These are phyloP conservation scores for Chytridium lagenaria DNA, from an alignment of 371 early-diverging fungal species.

Conservation along the genomic window DNA sequence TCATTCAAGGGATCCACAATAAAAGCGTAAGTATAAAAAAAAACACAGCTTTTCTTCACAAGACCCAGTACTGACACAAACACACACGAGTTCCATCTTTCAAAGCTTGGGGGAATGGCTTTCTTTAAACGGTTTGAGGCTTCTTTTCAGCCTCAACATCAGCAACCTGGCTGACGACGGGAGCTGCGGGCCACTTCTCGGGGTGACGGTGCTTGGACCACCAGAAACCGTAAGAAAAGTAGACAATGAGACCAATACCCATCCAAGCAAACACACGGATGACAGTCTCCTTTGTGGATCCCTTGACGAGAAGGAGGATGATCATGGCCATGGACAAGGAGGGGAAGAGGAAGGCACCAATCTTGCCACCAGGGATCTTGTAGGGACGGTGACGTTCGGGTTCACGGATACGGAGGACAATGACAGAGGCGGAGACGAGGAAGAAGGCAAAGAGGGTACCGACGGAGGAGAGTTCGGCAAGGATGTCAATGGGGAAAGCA, in stretches of 20 bases:
- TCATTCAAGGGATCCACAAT: too few relatives aligned
- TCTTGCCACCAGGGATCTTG: slow-evolving; percentile 72
- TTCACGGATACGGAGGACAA: slow-evolving; percentile 68
- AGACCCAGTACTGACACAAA: too few relatives aligned
- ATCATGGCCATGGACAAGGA: slow-evolving; percentile 59
- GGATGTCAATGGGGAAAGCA: slow-evolving; percentile 35
- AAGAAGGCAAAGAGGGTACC: slow-evolving; percentile 88
- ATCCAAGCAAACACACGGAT: slow-evolving; percentile 63
- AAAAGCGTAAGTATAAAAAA: too few relatives aligned
- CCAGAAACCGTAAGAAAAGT: slow-evolving; percentile 69
- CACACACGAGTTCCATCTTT: too few relatives aligned
- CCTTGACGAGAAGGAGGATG: slow-evolving; percentile 18
- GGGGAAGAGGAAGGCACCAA: slow-evolving; percentile 63
- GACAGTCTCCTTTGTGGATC: slow-evolving; percentile 17
- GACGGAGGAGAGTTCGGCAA: slow-evolving; percentile 85
- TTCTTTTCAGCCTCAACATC: neutral
- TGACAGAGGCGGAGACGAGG: slow-evolving; percentile 70
- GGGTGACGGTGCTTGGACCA: slow-evolving; percentile 51
- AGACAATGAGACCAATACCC: slow-evolving; percentile 74
- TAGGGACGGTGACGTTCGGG: slow-evolving; percentile 80
- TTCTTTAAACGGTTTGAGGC: too few relatives aligned
- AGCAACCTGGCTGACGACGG: neutral
- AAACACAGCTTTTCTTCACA: too few relatives aligned
- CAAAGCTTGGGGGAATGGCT: too few relatives aligned
- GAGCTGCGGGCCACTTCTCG: slow-evolving; percentile 4